A percentile compares a stretch with the other conserved stretches of the same genome.
Conservation (phyloP, 148 eudicot genomes). For the Persicaria tinctoria region DNA sequence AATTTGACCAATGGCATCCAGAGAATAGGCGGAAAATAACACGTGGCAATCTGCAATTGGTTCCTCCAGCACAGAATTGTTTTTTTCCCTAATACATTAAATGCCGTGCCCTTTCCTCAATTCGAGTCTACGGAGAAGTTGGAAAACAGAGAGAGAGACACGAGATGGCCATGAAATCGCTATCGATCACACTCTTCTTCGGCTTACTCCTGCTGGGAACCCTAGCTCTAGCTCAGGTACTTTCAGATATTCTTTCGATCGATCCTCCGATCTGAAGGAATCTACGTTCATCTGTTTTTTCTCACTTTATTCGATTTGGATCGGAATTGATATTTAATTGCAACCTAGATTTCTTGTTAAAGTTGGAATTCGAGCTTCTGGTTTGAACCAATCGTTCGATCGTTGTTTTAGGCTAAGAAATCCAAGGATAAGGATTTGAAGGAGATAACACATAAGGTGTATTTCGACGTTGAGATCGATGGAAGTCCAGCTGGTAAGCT, state of each 20-base stretch:
- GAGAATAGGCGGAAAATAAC: background rate
- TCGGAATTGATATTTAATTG: background rate
- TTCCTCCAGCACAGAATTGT: background rate
- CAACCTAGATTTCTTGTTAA: background rate
- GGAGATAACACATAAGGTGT: constrained; percentile 88
- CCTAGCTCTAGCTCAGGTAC: constrained; percentile 50
- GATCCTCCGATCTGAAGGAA: background rate
- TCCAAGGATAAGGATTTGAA: constrained; percentile 50
- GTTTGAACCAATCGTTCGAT: background rate
- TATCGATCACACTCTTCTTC: constrained; percentile 27
- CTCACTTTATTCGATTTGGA: background rate
- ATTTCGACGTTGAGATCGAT: constrained; percentile 77
- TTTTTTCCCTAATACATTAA: background rate
- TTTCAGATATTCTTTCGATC: background rate
- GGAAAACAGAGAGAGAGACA: constrained; percentile 12
- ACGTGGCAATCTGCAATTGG: constrained; percentile 1
- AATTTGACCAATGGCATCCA: background rate
- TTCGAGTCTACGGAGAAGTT: background rate
- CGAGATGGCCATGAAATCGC: constrained; percentile 31
- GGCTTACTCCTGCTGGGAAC: constrained; percentile 37
- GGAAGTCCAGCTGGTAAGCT: constrained; percentile 83
- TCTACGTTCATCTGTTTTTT: background rate
- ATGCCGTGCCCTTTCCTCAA: background rate
- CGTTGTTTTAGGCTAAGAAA: constrained; percentile 63
- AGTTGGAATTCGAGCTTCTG: background rate